phyloP scores from a whole-genome alignment of 2,329 filamentous ascomycete genomes.

The Teratosphaeria gauchensis region DNA sequence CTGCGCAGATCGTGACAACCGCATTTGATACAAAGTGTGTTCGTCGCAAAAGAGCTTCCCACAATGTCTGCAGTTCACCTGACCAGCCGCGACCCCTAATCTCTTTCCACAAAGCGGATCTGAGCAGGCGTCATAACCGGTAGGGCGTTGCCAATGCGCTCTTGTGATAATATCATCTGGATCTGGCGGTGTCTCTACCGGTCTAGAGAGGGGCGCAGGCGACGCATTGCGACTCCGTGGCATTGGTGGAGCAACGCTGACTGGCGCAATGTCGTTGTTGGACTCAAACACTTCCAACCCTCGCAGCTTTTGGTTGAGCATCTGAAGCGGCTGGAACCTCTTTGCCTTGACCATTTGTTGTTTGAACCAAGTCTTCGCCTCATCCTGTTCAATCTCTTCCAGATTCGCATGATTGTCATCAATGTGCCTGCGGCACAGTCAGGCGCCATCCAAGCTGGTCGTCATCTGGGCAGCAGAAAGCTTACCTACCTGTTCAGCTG shows the following conservation, averaged over 20 bases:
- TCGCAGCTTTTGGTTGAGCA: conserved; percentile 88
- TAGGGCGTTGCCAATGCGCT: conserved; percentile 77
- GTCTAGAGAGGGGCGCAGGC: conserved; percentile 23
- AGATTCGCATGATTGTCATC: conserved; percentile 87
- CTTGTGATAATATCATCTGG: conserved; percentile 85
- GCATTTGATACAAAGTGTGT: conserved; percentile 99
- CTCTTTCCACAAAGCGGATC: conserved; percentile 78
- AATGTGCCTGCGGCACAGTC: conserved; percentile 49
- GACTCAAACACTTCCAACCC: conserved; percentile 90
- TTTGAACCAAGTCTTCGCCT: conserved; percentile 96
- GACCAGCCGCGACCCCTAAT: conserved; percentile 69
- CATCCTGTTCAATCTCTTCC: conserved; percentile 78
- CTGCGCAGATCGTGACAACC: conserved; percentile 75
- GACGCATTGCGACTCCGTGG: conserved; percentile 15
- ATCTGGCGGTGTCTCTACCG: conserved; percentile 42
- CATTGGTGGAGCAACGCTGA: conserved; percentile 13
- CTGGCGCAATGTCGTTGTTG: conserved; percentile 48
- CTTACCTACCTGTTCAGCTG: conserved; percentile 67
- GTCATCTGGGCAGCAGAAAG: neutral
- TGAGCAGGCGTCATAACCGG: conserved; percentile 67
- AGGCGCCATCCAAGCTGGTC: conserved; percentile 3
- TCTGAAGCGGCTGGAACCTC: conserved; percentile 79
- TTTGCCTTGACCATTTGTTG: conserved; percentile 89
- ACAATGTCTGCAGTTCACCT: conserved; percentile 87
- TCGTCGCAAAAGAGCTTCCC: conserved; percentile 91